Conservation (phyloP, 2,329 filamentous ascomycete species). For the Venturia asperata region DNA sequence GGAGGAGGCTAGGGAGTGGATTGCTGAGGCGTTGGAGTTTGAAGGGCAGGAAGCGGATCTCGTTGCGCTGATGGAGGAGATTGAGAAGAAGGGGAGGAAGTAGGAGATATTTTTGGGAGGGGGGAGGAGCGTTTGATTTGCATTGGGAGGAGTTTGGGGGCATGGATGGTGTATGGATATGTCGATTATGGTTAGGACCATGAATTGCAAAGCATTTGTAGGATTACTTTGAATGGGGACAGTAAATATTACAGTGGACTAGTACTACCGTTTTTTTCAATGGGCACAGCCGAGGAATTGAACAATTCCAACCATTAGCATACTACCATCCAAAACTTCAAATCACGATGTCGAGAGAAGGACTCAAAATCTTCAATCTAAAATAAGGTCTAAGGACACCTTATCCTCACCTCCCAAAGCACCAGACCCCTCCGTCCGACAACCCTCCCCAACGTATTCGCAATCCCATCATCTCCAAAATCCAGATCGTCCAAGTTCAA, state of each 20-base stretch:
- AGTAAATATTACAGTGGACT: neutral
- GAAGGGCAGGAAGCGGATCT: slow-evolving; percentile 54
- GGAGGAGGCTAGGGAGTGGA: slow-evolving; percentile 74
- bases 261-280: neutral
- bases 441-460: slow-evolving; percentile 62
- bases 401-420: slow-evolving; percentile 37
- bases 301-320: no score
- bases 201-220: neutral
- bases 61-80: slow-evolving; percentile 35
- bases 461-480: slow-evolving; percentile 68
- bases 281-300: no score
- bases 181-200: neutral
- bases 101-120: neutral
- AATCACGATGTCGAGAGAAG: no score
- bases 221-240: neutral
- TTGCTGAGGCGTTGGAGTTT: slow-evolving; percentile 70
- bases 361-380: no score
- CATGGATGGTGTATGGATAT: slow-evolving; percentile 8
- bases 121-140: neutral
- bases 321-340: no score
- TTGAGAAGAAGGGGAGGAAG: slow-evolving; percentile 48
- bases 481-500: slow-evolving; percentile 75
- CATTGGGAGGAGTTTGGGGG: neutral
- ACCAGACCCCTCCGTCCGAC: slow-evolving; percentile 44
- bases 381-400: slow-evolving; percentile 31